phyloP scores from a whole-genome alignment of 371 early-diverging fungal species.

The Haplosporangium sp. region DNA sequence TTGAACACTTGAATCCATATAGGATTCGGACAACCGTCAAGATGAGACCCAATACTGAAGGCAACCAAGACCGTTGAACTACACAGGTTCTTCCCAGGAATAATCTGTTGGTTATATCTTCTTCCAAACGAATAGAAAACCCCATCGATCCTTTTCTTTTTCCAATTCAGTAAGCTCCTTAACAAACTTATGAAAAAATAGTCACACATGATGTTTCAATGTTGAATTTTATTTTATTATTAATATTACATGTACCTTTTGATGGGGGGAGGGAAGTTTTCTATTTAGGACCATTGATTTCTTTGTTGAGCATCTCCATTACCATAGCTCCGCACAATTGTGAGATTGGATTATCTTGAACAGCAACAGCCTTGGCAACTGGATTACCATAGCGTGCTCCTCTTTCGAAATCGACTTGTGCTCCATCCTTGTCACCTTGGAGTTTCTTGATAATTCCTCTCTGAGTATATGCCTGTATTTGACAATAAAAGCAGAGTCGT shows the following conservation, averaged over 20 bases:
- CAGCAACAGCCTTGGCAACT: conserved; percentile 79
- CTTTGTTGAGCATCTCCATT: conserved; percentile 73
- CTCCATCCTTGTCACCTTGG: conserved; percentile 72
- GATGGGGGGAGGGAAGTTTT: not conserved
- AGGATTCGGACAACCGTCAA: too few relatives aligned
- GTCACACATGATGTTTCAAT: too few relatives aligned
- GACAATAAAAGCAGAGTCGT: not conserved
- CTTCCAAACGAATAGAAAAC: too few relatives aligned
- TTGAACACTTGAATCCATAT: too few relatives aligned
- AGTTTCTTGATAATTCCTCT: conserved; percentile 78
- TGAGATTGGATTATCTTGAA: conserved; percentile 91
- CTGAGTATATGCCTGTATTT: conserved; percentile 84
- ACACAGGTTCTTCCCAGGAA: too few relatives aligned
- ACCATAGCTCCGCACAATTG: conserved; percentile 88
- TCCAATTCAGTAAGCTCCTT: too few relatives aligned
- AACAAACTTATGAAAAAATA: too few relatives aligned
- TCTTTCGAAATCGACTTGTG: conserved; percentile 79
- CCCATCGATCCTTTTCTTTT: too few relatives aligned
- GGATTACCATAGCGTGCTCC: conserved; percentile 89
- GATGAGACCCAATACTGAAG: too few relatives aligned
- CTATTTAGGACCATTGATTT: conserved; percentile 49
- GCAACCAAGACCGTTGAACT: too few relatives aligned
- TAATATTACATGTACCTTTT: not conserved
- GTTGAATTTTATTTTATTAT: not conserved
- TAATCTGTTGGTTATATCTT: too few relatives aligned